Base-by-base conservation (phyloP, 2,329 filamentous ascomycete genomes). In the Exserohilum turcica region DNA sequence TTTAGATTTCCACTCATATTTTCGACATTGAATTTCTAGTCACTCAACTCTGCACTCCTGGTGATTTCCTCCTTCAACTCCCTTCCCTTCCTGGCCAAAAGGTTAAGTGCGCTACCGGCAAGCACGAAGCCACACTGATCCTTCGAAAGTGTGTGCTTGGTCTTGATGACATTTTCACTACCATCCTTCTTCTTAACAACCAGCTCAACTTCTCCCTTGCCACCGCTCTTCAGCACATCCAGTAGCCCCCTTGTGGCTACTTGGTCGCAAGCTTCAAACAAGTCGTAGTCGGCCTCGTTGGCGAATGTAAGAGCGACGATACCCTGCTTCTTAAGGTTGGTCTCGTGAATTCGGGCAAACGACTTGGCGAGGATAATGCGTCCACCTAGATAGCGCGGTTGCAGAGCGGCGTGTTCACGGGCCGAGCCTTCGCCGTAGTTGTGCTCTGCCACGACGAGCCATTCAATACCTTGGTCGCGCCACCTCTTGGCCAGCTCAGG, bases 301-400 rank as follows among this genome's bases (percentile, higher is more conserved):
- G 80, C 90, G 71, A 99, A 96, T 0, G 91, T 97, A 66, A 99
- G 81, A 2, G 94, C 94, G 38, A 99, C 91, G 29, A 99, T 89
- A 59, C 94, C 94, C 79, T 99, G 94, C 80, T 96, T 96, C 86
- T 96, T 96, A 63, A 96, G 79, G 75, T 96, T 96, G 27, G 92
- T 96, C 82, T 96, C 92, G 79, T 96, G 92, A 72, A 96, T 96
- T 47, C 92, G 87, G 0, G 92, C 92, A 71, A 96, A 96, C 32
- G 85, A 89, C 80, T 96, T 96, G 51, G 88, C 82, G 15, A 96
- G 82, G 52, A 96, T 91, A 69, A 96, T 82, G 43, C 90, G 84
- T 16, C 90, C 91, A 54, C 92, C 92, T 2, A 96, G 86, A 77
- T 92, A 96, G n/a, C 92, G 84, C 2, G 92, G 92, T 75, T 96